These are phyloP conservation scores for Coemansia sp. DNA, from an alignment of 192 early-diverging fungal species.

Conservation along the genomic window DNA sequence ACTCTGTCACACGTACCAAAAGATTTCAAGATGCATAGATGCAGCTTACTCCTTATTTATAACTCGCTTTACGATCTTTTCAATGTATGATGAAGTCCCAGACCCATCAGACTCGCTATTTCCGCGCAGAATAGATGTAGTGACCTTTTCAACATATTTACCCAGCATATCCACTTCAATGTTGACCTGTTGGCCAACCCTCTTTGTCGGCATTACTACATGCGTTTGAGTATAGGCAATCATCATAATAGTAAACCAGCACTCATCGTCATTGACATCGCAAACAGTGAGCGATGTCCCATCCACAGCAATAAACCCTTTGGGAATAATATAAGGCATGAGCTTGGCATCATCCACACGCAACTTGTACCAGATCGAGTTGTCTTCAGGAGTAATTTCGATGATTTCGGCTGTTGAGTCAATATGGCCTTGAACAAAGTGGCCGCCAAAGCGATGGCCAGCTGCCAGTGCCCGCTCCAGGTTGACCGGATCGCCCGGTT, in stretches of 20 bases:
- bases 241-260: slow-evolving; percentile 91
- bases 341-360: slow-evolving; percentile 56
- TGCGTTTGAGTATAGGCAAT: slow-evolving; percentile 88
- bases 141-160: slow-evolving; percentile 89
- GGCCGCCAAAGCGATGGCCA: slow-evolving; percentile 89
- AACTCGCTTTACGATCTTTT: slow-evolving; percentile 42
- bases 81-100: slow-evolving; percentile 30
- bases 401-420: slow-evolving; percentile 80
- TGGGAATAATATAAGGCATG: slow-evolving; percentile 86
- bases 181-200: slow-evolving; percentile 77
- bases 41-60: slow-evolving; percentile 32
- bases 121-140: slow-evolving; percentile 56
- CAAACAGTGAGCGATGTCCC: slow-evolving; percentile 94
- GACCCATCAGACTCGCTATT: slow-evolving; percentile 1
- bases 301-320: slow-evolving; percentile 92
- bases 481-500: slow-evolving; percentile 81
- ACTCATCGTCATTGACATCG: slow-evolving; percentile 71
- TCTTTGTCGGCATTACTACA: slow-evolving; percentile 75
- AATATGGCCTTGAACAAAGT: slow-evolving; percentile 96
- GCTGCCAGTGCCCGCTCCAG: slow-evolving; percentile 91
- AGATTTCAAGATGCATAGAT: no score
- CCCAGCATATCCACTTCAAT: slow-evolving; percentile 97
- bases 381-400: slow-evolving; percentile 78
- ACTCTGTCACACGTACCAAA: no score
- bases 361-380: slow-evolving; percentile 78